Base-by-base conservation (phyloP, 495 filamentous ascomycete genomes). In the Staphylotrichum longicolle region DNA sequence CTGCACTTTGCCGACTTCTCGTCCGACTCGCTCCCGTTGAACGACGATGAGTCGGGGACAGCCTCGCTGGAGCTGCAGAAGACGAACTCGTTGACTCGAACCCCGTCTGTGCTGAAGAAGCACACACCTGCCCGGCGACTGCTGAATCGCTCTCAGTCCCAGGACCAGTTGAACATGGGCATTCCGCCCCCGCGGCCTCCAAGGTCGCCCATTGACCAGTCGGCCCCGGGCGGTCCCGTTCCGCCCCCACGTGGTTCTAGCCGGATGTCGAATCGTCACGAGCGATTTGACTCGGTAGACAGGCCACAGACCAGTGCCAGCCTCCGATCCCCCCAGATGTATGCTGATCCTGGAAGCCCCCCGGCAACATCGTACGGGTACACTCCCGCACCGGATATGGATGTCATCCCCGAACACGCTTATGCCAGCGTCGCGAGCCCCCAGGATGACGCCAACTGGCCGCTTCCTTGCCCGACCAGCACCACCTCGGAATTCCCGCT, bases 1-100 rank as follows among this genome's bases (percentile, higher is more conserved):
- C 73, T 91, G 44, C 83, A 86, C 66, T 86, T 84, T 70, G 74
- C 80, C 48, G 83, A 83, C 70, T 84, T 83, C 66, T 85, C 86
- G 10, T 78, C 83, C 5, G 84, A 88, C 64, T 70, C 74, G 4
- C 69, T 77, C 34, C 70, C 66, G 27, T 58, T 73, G 59, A 59
- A 64, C 15, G 71, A 75, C 30, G 73, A 74, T 49, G 71, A 68
- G 30, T 63, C 53, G 7, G 49, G 41, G 47, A 47, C 27, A 8
- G 44, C 47, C 14, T 30, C 47, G n/a, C 11, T 14, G 1, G 54
- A 64, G 44, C 53, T 55, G 10, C 56, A 64, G 44, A 42, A 54
- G 6, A 65, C 63, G 40, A 57, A 40, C 20, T 49, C 45, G 9
- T 40, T 66, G 30, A 53, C 49, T 4, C 62, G 68, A 9, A 68